Conservation (phyloP, 208 protist species). For the Leishmania arabica region DNA sequence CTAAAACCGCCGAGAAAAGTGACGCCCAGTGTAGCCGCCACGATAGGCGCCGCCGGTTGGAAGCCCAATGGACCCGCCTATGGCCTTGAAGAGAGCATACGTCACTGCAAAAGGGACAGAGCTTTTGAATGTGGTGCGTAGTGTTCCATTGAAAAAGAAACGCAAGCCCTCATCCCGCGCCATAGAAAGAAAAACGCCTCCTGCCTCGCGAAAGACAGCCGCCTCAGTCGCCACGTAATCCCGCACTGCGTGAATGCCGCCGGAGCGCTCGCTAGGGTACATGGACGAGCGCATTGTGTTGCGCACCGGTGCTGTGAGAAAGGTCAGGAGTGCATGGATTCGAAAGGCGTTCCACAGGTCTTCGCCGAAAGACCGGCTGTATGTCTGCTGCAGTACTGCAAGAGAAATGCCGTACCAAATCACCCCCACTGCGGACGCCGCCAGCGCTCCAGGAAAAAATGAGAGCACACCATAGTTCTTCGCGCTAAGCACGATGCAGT, state of each 20-base stretch:
- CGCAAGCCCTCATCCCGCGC: conserved; percentile 57
- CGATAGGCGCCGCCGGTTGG: conserved; percentile 22
- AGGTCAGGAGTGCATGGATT: conserved; percentile 80
- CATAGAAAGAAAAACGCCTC: conserved; percentile 57
- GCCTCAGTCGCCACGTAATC: conserved; percentile 68
- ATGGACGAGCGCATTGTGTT: conserved; percentile 83
- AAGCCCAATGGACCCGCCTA: conserved; percentile 75
- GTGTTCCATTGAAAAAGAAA: conserved; percentile 82
- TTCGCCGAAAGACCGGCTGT: conserved; percentile 44
- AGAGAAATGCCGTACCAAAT: conserved; percentile 80
- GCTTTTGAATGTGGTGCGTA: conserved; percentile 84
- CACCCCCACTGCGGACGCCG: conserved; percentile 55
- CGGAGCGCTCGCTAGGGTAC: conserved; percentile 63
- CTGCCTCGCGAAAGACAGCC: conserved; percentile 70
- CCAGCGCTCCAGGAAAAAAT: conserved; percentile 70
- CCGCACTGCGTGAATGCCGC: conserved; percentile 58
- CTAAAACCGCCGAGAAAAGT: conserved; percentile 41
- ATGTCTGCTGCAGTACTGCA: conserved; percentile 53
- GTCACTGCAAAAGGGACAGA: conserved; percentile 86
- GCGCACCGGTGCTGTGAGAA: conserved; percentile 77
- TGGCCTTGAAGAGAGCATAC: conserved; percentile 66
- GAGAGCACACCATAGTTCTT: conserved; percentile 77
- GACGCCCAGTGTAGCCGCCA: conserved; percentile 38
- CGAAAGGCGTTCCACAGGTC: conserved; percentile 75
- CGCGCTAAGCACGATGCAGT: conserved; percentile 56